These are phyloP conservation scores for Sherardia arvensis DNA, from an alignment of 257 asterid species.

Conservation along the genomic window DNA sequence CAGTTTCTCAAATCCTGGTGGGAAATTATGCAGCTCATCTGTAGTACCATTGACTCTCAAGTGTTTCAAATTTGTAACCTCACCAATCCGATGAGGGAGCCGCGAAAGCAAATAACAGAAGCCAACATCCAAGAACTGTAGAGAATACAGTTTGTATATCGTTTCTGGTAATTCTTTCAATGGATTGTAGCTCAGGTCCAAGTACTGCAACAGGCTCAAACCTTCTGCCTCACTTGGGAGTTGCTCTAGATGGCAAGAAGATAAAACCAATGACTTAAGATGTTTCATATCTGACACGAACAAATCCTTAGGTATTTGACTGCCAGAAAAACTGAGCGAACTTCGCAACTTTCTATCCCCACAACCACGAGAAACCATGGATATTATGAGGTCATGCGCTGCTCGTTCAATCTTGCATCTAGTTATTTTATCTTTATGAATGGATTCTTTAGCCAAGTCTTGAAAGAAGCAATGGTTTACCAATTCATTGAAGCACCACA, in stretches of 20 bases:
- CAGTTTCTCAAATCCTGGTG: not conserved
- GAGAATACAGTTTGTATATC: not conserved
- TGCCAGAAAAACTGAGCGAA: no score
- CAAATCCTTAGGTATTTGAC: no score
- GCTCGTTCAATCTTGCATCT: not conserved
- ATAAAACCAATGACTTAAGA: not conserved
- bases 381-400: no score
- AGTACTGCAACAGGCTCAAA: not conserved
- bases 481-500: not conserved
- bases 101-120: not conserved
- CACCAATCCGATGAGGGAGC: not conserved
- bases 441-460: not conserved
- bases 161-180: not conserved
- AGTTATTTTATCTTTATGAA: not conserved
- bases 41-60: not conserved
- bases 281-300: no score
- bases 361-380: no score
- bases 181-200: not conserved
- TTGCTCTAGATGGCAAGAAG: not conserved
- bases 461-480: not conserved
- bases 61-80: not conserved
- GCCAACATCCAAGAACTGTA: not conserved
- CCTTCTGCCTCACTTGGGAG: not conserved
- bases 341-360: no score
- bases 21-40: not conserved